Conservation (phyloP, 371 early-diverging fungal genomes). For the Batkoa obscura region DNA sequence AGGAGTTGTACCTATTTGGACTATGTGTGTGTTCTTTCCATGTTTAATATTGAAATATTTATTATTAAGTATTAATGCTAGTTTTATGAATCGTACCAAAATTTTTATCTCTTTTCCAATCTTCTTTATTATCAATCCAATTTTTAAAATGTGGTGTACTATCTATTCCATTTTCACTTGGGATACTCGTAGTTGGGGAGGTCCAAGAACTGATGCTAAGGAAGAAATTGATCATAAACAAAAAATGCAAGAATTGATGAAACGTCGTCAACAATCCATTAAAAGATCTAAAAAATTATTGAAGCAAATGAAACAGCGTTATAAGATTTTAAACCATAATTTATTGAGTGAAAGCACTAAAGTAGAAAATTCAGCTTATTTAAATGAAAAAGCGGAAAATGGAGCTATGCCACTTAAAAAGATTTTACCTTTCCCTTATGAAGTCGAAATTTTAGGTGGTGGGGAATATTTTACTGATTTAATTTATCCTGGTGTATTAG, state of each 20-base stretch:
- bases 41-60: background rate
- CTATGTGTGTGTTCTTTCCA: conserved; percentile 5
- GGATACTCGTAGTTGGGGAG: conserved; percentile 4
- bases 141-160: conserved; percentile 6
- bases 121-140: conserved; percentile 4
- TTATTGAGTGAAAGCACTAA: background rate
- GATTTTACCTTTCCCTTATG: conserved; percentile 2
- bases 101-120: conserved; percentile 4
- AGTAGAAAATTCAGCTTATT: no score
- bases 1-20: conserved; percentile 4
- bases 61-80: conserved; percentile 2
- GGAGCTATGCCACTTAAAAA: background rate
- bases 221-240: background rate
- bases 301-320: background rate
- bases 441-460: conserved; percentile 2
- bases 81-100: conserved; percentile 4
- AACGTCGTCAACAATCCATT: background rate
- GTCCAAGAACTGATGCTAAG: conserved; percentile 1
- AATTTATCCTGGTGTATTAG: background rate
- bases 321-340: background rate
- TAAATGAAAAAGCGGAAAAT: background rate
- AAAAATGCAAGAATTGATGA: conserved; percentile 4
- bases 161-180: conserved; percentile 5
- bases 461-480: conserved; percentile 5
- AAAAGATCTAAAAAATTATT: background rate